Conservation (phyloP, 768 basidiomycete genomes). For the Cystofilobasidium macerans region DNA sequence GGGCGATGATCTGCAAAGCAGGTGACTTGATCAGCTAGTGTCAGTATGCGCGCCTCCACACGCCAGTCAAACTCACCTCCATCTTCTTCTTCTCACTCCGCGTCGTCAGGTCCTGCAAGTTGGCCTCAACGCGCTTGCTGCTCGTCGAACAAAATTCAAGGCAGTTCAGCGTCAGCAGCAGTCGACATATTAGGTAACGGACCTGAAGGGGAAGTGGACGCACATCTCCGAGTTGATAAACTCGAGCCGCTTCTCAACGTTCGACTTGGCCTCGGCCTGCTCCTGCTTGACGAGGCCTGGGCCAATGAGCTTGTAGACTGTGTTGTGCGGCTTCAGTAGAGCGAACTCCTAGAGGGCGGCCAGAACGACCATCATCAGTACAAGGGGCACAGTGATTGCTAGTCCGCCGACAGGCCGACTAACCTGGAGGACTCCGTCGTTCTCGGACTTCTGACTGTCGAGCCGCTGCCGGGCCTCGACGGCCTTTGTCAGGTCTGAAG, state of each 20-base stretch:
- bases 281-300: conserved; percentile 86
- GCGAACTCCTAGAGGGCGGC: conserved; percentile 91
- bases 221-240: conserved; percentile 84
- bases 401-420: conserved; percentile 5
- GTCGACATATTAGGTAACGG: not conserved
- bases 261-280: conserved; percentile 68
- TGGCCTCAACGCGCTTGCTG: conserved; percentile 67
- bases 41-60: no score
- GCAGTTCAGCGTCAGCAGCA: not conserved
- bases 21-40: not conserved
- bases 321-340: conserved; percentile 59
- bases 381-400: not conserved
- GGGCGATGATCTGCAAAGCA: conserved; percentile 10
- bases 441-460: conserved; percentile 84
- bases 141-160: not conserved
- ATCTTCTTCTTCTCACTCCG: conserved; percentile 70
- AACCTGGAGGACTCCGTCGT: conserved; percentile 83
- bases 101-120: conserved; percentile 64
- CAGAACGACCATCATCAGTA: no score
- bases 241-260: conserved; percentile 78
- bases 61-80: conserved; percentile 46
- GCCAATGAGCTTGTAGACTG: conserved; percentile 81
- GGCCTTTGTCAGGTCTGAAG: conserved; percentile 51
- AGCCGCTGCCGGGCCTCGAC: conserved; percentile 75
- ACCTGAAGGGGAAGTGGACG: not conserved